phyloP scores from a whole-genome alignment of 192 early-diverging fungal genomes.

The Radiomyces spectabilis region DNA sequence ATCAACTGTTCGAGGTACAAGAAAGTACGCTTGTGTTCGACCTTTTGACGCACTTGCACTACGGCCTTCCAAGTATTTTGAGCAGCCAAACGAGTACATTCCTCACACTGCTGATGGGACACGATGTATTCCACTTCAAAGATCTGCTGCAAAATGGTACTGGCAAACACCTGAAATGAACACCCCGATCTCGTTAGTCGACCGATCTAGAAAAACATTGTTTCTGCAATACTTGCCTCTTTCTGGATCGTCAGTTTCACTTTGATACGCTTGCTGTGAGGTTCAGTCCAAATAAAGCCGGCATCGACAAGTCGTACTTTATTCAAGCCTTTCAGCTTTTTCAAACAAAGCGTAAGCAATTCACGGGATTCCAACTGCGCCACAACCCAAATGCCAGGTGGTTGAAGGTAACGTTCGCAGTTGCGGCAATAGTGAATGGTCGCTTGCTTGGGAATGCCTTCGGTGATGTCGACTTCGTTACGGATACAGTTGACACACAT shows the following conservation, averaged over 20 bases:
- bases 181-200: no score
- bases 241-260: constrained; percentile 99
- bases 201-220: no score
- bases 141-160: constrained; percentile 92
- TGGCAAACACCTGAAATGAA: constrained; percentile 89
- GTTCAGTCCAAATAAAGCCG: constrained; percentile 97
- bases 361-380: constrained; percentile 87
- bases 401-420: constrained; percentile 96
- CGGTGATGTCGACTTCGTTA: constrained; percentile 94
- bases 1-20: constrained; percentile 98
- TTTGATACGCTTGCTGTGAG: constrained; percentile 82
- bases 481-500: constrained; percentile 99
- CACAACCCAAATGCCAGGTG: constrained; percentile 84
- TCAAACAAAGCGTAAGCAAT: constrained; percentile 86
- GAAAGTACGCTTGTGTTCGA: constrained; percentile 96
- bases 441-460: constrained; percentile 96
- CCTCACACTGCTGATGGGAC: constrained; percentile 87
- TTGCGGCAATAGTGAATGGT: constrained; percentile 94
- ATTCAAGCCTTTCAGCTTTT: constrained; percentile 81
- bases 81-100: constrained; percentile 91
- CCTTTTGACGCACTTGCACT: constrained; percentile 98
- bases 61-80: constrained; percentile 98
- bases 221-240: constrained; percentile 63
- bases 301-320: constrained; percentile 97
- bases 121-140: constrained; percentile 96